Evolutionary conservation across 768 basidiomycete species (phyloP).

Genomic region (Podaxis sp.): DNA sequence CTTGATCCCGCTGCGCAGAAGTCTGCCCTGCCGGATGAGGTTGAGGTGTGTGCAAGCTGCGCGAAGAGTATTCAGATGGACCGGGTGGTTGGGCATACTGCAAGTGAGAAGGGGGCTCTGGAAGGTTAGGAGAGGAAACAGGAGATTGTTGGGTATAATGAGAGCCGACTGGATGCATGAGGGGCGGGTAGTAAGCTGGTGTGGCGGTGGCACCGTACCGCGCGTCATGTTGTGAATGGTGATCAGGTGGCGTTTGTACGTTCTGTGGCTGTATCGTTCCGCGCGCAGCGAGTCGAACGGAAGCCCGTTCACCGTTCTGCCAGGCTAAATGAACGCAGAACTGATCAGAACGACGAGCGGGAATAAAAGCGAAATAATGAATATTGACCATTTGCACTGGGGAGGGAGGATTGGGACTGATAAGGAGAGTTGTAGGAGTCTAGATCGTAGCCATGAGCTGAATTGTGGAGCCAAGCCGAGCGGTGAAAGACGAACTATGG

Average conservation of each 20-base stretch:
- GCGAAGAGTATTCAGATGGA: not conserved
- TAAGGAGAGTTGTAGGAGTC: not conserved
- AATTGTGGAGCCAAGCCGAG: conserved; percentile 7
- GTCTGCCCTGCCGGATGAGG: not conserved
- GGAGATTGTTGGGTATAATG: conserved; percentile 1
- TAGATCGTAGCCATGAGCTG: conserved; percentile 7
- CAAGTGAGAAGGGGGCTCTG: conserved; percentile 1
- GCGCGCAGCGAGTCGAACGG: conserved; percentile 56
- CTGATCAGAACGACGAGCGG: not conserved
- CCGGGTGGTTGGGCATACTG: conserved; percentile 13
- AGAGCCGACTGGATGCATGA: not conserved
- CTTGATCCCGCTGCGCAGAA: not conserved
- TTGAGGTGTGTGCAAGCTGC: not conserved
- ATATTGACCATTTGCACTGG: not conserved
- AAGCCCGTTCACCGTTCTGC: conserved; percentile 51
- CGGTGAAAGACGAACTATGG: conserved; percentile 28
- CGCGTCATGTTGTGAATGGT: conserved; percentile 22
- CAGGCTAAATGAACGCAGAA: conserved; percentile 33
- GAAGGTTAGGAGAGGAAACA: not conserved
- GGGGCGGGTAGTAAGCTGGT: not conserved
- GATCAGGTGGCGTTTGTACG: conserved; percentile 14
- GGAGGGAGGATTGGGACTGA: not conserved
- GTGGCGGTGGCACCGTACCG: conserved; percentile 25
- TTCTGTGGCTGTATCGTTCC: conserved; percentile 25
- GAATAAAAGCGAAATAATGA: not conserved